Percentiles rank a stretch among this genome's conserved stretches.
These are phyloP conservation scores for Aureobasidium melanogenum DNA, from an alignment of 2,329 filamentous ascomycete genomes.

Conservation along the genomic window DNA sequence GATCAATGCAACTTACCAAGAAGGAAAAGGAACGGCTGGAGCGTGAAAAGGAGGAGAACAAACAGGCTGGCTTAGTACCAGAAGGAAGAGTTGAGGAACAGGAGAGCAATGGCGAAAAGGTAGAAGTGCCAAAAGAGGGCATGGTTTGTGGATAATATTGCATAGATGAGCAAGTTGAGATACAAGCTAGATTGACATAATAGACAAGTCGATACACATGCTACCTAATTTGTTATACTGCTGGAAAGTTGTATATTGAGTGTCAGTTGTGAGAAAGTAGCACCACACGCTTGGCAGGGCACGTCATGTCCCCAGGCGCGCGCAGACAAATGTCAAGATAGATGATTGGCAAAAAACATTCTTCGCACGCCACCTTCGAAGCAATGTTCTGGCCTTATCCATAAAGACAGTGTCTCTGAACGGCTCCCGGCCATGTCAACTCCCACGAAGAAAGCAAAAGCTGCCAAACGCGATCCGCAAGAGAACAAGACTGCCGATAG, in stretches of 20 bases:
- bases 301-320: not conserved
- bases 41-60: constrained; percentile 27
- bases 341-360: not conserved
- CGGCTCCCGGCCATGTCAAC: not conserved
- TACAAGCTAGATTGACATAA: not conserved
- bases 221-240: not conserved
- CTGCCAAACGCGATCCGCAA: not conserved
- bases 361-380: constrained; percentile 14
- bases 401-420: constrained; percentile 23
- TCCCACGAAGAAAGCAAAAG: not conserved
- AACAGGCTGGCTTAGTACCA: constrained; percentile 20
- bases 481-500: not conserved
- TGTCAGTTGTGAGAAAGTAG: not conserved
- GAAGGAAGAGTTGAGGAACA: constrained; percentile 22
- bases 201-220: too few species aligned
- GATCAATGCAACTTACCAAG: constrained; percentile 65
- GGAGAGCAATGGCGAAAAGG: constrained; percentile 12
- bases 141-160: constrained; percentile 13
- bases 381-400: constrained; percentile 44
- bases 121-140: constrained; percentile 17
- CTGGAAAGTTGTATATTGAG: not conserved
- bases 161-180: not conserved
- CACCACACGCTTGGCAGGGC: not conserved
- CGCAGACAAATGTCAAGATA: not conserved
- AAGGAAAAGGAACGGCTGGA: constrained; percentile 42